Evolutionary conservation across 2,329 filamentous ascomycete genomes (phyloP).

Genomic region (Paracoccidioides brasiliensis): DNA sequence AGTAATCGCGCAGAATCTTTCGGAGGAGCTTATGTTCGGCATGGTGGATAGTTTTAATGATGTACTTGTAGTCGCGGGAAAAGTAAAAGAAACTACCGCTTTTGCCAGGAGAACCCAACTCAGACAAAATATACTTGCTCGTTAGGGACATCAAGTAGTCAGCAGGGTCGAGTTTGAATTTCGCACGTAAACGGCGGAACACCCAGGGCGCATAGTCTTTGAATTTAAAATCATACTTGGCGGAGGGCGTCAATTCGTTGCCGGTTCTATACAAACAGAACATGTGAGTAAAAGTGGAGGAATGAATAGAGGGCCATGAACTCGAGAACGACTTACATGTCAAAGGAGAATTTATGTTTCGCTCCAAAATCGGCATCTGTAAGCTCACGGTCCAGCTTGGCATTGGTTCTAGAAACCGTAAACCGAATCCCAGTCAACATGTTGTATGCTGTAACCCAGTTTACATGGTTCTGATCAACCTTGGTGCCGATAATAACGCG

Average conservation of each 20-base stretch:
- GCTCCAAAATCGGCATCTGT: constrained; percentile 86
- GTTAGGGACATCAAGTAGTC: constrained; percentile 98
- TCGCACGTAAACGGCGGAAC: constrained; percentile 77
- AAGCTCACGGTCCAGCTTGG: constrained; percentile 82
- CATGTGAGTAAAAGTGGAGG: constrained; percentile 22
- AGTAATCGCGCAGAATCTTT: constrained; percentile 65
- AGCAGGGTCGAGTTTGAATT: constrained; percentile 85
- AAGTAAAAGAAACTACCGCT: constrained; percentile 99
- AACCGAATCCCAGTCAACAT: constrained; percentile 99
- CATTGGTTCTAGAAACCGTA: constrained; percentile 88
- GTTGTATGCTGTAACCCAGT: constrained; percentile 97
- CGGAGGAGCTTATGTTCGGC: constrained; percentile 49
- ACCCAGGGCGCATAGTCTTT: constrained; percentile 99
- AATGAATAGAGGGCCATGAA: neutral
- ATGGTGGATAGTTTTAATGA: constrained; percentile 99
- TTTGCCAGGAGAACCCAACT: constrained; percentile 92
- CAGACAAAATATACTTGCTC: constrained; percentile 95
- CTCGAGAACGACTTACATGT: constrained; percentile 54
- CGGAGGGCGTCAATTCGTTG: constrained; percentile 91
- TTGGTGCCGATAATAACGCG: constrained; percentile 87
- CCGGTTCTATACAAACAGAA: constrained; percentile 52
- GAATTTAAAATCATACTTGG: constrained; percentile 99
- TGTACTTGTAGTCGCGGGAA: constrained; percentile 98
- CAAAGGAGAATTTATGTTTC: constrained; percentile 96
- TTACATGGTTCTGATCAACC: constrained; percentile 92